phyloP scores from a whole-genome alignment of 306 rosid genomes.

The Malus fusca region DNA sequence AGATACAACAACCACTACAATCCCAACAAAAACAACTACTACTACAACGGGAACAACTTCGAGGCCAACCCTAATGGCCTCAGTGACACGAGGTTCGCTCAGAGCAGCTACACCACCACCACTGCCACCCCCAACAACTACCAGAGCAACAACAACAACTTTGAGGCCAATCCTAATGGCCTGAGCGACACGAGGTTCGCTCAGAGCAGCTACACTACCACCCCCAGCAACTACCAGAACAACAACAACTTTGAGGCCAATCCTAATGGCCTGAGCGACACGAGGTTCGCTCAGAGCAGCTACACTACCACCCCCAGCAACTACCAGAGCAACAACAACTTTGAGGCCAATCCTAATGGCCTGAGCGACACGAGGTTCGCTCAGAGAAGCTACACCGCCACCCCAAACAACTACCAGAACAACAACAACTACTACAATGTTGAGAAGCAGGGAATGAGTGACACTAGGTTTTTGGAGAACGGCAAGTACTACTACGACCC shows the following conservation, averaged over 20 bases:
- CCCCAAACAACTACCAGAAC: conserved; percentile 21
- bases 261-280: conserved; percentile 10
- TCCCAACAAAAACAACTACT: conserved; percentile 22
- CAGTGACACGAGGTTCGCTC: conserved; percentile 24
- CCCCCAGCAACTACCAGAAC: not conserved
- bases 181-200: conserved; percentile 22
- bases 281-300: conserved; percentile 25
- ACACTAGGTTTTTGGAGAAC: conserved; percentile 70
- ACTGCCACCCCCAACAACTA: not conserved
- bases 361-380: conserved; percentile 22
- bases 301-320: conserved; percentile 12
- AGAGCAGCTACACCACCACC: conserved; percentile 28
- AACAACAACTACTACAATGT: conserved; percentile 23
- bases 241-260: not conserved
- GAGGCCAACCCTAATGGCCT: not conserved
- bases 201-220: conserved; percentile 26
- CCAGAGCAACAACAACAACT: not conserved
- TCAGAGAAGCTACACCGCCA: conserved; percentile 28
- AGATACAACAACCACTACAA: conserved; percentile 16
- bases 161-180: conserved; percentile 1
- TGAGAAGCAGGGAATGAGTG: conserved; percentile 82
- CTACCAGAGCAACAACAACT: not conserved
- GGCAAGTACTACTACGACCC: conserved; percentile 52
- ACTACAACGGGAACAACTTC: conserved; percentile 7
- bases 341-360: conserved; percentile 1